These are phyloP conservation scores for Incumbomyces lentus DNA, from an alignment of 2,329 filamentous ascomycete genomes.

Conservation along the genomic window DNA sequence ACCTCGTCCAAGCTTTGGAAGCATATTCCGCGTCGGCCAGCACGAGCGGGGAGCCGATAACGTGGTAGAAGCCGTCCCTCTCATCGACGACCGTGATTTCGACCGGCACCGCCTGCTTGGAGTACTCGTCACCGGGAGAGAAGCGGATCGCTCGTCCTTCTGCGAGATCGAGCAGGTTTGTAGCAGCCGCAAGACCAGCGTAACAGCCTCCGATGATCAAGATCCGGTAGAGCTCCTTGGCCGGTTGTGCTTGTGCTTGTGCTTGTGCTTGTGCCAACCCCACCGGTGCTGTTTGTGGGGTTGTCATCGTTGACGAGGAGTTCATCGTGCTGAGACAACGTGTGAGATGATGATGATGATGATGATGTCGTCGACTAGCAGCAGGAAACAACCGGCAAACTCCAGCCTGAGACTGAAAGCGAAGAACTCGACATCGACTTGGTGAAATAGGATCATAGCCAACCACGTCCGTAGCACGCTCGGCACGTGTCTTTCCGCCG, in stretches of 20 bases:
- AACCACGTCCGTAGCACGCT: no score
- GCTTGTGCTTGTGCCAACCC: no score
- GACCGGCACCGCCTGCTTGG: conserved; percentile 41
- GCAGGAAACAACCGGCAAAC: no score
- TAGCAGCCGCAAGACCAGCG: conserved; percentile 54
- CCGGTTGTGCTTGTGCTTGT: not conserved
- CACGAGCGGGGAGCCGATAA: conserved; percentile 65
- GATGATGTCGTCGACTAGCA: no score
- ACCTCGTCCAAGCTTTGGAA: conserved; percentile 60
- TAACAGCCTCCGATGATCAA: conserved; percentile 64
- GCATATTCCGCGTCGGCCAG: conserved; percentile 55
- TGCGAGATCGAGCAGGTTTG: conserved; percentile 58
- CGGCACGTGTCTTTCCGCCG: no score
- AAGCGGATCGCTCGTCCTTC: conserved; percentile 46
- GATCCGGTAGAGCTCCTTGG: conserved; percentile 32
- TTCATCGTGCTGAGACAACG: no score
- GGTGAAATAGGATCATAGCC: no score
- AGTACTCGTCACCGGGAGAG: conserved; percentile 19
- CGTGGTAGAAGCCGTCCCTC: conserved; percentile 71
- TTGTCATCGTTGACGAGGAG: no score
- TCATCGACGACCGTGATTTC: conserved; percentile 68
- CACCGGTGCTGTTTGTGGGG: no score
- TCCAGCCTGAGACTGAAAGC: no score
- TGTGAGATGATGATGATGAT: no score
- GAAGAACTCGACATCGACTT: no score